Conservation (phyloP, 495 filamentous ascomycete species). For the Daldinia concentrica region DNA sequence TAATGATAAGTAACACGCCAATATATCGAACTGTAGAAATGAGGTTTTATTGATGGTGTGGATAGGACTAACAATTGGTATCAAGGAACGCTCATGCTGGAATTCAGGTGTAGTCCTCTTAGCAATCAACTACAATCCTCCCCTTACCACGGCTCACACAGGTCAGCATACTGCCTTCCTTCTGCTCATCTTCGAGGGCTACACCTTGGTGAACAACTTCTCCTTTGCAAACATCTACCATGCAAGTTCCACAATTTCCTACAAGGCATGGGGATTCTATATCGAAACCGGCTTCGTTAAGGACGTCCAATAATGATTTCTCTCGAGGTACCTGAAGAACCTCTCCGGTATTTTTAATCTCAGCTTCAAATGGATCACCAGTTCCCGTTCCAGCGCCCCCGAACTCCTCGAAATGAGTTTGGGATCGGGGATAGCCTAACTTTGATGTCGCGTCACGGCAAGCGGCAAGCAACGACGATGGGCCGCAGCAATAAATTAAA, state of each 20-base stretch:
- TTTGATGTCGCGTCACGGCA: conserved; percentile 33
- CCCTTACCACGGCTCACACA: conserved; percentile 53
- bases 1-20: too few species aligned
- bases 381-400: conserved; percentile 39
- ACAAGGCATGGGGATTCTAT: conserved; percentile 56
- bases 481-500: conserved; percentile 44
- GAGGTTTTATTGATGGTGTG: neutral
- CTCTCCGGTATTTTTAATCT: conserved; percentile 42
- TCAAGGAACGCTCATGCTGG: neutral
- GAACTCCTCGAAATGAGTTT: conserved; percentile 44
- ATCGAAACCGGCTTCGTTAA: conserved; percentile 55
- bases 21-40: neutral
- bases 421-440: conserved; percentile 39
- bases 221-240: conserved; percentile 53
- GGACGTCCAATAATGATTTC: conserved; percentile 52
- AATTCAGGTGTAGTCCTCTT: neutral
- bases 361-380: conserved; percentile 46
- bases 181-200: conserved; percentile 52
- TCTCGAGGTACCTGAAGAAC: conserved; percentile 48
- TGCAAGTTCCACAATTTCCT: conserved; percentile 60
- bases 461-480: conserved; percentile 34
- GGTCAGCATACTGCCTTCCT: conserved; percentile 50
- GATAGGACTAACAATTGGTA: neutral
- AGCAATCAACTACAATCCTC: conserved; percentile 47
- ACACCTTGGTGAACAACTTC: conserved; percentile 55